Base-by-base conservation (phyloP, 257 asterid genomes). In the Coffea canephora region DNA sequence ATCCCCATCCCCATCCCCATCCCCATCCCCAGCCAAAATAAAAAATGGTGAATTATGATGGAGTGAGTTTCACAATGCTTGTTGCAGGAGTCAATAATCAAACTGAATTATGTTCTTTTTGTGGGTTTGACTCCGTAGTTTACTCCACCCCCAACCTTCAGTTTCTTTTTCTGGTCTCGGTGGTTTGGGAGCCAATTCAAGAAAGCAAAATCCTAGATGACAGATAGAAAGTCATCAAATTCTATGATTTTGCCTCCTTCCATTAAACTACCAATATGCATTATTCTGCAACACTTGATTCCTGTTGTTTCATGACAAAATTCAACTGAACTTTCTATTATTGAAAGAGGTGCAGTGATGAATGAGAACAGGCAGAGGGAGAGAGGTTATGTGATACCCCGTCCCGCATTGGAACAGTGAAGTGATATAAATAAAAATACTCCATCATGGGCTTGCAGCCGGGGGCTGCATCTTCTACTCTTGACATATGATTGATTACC, bases 211-310 rank as follows among this genome's bases (percentile, higher is more conserved):
- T 11, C 39, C 69, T 12, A 25, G 69, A 16, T 11, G 46, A 67
- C 45, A 34, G 46, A 31, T 10, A 14, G 71, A 70, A 31, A 8
- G 52, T 43, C 12, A 34, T 8, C 55, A 1, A 16, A n/a, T n/a
- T n/a, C 69, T 14, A 59, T 75, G 21, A 75, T 75, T 39, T 59
- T 59, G 41, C 41, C 55, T 75, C 70, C 78, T 57, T 64, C 78
- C 78, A 75, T 39, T 39, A 39, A 55, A 65, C 43, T 19, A 36
- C 12, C 48, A 52, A 16, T 54, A 19, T 12, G 31, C 31, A 74
- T 74, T 31, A 31, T 66, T 39, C 78, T 54, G 41, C 70, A 65
- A 65, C 4, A 25, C 4, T n/a, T 25, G 31, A 25, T 65, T 65
- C 69, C 36, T 25, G 15, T 67, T 67, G 71, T 39, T 67, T 34